Evolutionary conservation across 345 rosid genomes (phyloP).

Genomic region (Corymbia maculata): DNA sequence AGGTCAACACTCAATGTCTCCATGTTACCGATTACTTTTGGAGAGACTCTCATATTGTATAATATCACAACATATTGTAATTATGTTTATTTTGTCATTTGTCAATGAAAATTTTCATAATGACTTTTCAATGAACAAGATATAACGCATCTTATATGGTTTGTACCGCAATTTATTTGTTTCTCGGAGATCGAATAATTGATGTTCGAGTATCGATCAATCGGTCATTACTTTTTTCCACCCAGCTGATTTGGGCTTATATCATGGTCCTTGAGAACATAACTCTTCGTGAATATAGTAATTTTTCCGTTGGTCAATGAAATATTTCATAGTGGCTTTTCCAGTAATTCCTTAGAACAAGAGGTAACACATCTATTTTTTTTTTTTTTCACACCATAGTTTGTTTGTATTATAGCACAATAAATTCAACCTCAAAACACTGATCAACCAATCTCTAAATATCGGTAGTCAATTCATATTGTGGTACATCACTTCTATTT

Average conservation of each 20-base stretch:
- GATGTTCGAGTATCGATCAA: not conserved
- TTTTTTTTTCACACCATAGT: not conserved
- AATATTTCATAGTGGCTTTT: not conserved
- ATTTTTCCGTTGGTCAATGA: not conserved
- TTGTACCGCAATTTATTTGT: too few species aligned
- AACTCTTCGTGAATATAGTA: not conserved
- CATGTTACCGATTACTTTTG: too few species aligned
- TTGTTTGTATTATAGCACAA: not conserved
- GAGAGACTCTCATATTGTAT: too few species aligned
- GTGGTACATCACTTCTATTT: not conserved
- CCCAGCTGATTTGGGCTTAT: not conserved
- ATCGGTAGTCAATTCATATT: not conserved
- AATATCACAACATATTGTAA: too few species aligned
- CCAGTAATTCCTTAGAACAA: not conserved
- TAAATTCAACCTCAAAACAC: too few species aligned
- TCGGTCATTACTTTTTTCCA: not conserved
- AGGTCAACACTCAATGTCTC: too few species aligned
- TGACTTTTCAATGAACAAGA: not conserved
- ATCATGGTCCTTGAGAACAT: not conserved
- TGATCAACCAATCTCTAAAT: not conserved
- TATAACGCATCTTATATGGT: too few species aligned
- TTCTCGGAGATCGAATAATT: too few species aligned
- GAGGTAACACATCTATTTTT: not conserved
- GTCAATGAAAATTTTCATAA: not conserved
- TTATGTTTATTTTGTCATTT: not conserved